Conservation (phyloP, 148 eudicot species). For the Amaranthus cruentus region DNA sequence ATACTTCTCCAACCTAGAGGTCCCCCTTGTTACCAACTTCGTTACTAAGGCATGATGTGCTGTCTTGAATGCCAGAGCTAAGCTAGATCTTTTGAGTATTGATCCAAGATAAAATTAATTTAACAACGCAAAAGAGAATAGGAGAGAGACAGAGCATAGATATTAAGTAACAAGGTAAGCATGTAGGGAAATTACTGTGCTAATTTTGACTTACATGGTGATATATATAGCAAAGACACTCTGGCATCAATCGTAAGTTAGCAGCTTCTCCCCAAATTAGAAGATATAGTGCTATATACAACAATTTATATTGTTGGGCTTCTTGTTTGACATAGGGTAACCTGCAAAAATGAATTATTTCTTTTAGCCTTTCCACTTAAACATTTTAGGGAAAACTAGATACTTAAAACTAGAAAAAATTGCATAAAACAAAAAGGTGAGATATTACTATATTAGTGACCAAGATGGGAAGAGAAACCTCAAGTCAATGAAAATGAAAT, state of each 20-base stretch:
- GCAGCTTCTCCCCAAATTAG: constrained; percentile 99
- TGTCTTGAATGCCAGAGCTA: neutral
- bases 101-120: neutral
- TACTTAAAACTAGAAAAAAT: neutral
- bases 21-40: too few species aligned
- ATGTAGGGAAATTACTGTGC: neutral
- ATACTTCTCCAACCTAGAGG: too few species aligned
- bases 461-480: neutral
- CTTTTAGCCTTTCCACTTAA: constrained; percentile 2
- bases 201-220: constrained; percentile 80
- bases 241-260: constrained; percentile 90
- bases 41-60: too few species aligned
- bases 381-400: neutral
- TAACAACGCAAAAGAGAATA: neutral
- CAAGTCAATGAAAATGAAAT: neutral
- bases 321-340: constrained; percentile 88
- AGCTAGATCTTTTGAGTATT: neutral
- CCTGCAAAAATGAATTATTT: constrained; percentile 41
- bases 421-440: neutral
- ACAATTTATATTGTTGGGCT: constrained; percentile 85
- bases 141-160: neutral
- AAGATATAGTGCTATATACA: constrained; percentile 84
- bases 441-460: neutral
- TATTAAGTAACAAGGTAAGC: neutral
- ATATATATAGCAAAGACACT: constrained; percentile 92